Percentiles rank a stretch among this genome's conserved stretches.
Conservation (phyloP, 768 basidiomycete species). For the Leccinum sublutescens region DNA sequence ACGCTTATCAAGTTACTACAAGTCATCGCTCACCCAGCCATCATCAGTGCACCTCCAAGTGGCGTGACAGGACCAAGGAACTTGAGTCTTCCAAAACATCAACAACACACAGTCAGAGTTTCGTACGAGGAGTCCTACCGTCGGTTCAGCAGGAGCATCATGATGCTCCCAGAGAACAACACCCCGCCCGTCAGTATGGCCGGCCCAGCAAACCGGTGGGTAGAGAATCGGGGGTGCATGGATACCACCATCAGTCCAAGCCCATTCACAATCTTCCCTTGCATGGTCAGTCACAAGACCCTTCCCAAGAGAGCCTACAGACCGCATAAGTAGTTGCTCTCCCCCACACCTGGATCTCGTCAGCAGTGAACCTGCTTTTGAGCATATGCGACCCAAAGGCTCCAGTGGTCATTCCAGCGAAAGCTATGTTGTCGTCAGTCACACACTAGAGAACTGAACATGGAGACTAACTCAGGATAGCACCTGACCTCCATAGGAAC, state of each 20-base stretch:
- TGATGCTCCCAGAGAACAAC: conserved; percentile 65
- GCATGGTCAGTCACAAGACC: conserved; percentile 9
- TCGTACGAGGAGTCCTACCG: conserved; percentile 30
- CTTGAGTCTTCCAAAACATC: conserved; percentile 36
- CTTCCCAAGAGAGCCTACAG: conserved; percentile 18
- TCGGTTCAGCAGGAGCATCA: conserved; percentile 47
- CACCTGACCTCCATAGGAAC: conserved; percentile 45
- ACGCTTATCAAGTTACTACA: neutral
- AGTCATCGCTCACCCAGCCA: conserved; percentile 54
- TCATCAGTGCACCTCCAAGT: conserved; percentile 60
- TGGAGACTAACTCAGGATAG: conserved; percentile 36
- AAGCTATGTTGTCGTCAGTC: conserved; percentile 27
- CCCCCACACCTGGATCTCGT: conserved; percentile 57
- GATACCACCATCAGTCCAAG: conserved; percentile 63
- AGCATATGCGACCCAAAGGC: conserved; percentile 72
- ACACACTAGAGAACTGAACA: neutral
- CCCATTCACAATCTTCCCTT: conserved; percentile 61
- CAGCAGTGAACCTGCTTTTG: conserved; percentile 47
- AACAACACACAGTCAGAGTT: neutral
- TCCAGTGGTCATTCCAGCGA: conserved; percentile 54
- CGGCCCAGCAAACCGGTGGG: conserved; percentile 63
- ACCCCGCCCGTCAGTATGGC: conserved; percentile 57
- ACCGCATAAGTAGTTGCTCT: conserved; percentile 67
- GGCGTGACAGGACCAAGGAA: conserved; percentile 67
- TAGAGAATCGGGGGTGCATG: conserved; percentile 57